Percentiles rank a stretch among this genome's conserved stretches.
These are phyloP conservation scores for Pythium folliculosum DNA, from an alignment of 352 stramenopile species.

Conservation along the genomic window DNA sequence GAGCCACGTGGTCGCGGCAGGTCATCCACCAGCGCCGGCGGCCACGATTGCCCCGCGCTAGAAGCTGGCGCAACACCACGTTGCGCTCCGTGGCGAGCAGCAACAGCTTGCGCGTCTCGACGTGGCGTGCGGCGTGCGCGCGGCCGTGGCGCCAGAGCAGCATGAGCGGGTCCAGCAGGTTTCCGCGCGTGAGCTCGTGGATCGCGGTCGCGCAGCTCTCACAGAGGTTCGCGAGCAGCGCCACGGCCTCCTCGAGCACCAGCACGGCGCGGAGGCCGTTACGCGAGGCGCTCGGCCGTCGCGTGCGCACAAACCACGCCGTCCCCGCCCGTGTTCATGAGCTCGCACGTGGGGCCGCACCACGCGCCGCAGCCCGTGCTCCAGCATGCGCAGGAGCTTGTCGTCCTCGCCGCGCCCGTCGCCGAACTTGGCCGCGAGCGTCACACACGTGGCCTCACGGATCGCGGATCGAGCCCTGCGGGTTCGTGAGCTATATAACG, in stretches of 20 bases:
- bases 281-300: conserved; percentile 50
- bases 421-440: conserved; percentile 82
- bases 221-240: conserved; percentile 79
- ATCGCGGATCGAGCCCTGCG: conserved; percentile 84
- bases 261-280: conserved; percentile 69
- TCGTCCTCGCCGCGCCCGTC: conserved; percentile 57
- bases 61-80: too few species aligned
- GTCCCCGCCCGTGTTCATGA: conserved; percentile 66
- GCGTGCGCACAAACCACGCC: conserved; percentile 69
- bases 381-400: conserved; percentile 80
- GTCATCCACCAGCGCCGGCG: too few species aligned
- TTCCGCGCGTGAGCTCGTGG: conserved; percentile 77
- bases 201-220: conserved; percentile 82
- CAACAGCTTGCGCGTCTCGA: conserved; percentile 82
- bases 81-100: conserved; percentile 85
- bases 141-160: conserved; percentile 60
- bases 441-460: conserved; percentile 84
- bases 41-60: too few species aligned
- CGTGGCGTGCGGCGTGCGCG: conserved; percentile 51
- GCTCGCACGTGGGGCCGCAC: conserved; percentile 87
- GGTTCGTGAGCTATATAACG: conserved; percentile 50
- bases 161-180: conserved; percentile 77
- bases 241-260: conserved; percentile 80
- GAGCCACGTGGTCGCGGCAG: too few species aligned
- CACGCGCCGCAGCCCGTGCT: conserved; percentile 77